These are phyloP conservation scores for Rubus parviflorus DNA, from an alignment of 306 rosid species.

Conservation along the genomic window DNA sequence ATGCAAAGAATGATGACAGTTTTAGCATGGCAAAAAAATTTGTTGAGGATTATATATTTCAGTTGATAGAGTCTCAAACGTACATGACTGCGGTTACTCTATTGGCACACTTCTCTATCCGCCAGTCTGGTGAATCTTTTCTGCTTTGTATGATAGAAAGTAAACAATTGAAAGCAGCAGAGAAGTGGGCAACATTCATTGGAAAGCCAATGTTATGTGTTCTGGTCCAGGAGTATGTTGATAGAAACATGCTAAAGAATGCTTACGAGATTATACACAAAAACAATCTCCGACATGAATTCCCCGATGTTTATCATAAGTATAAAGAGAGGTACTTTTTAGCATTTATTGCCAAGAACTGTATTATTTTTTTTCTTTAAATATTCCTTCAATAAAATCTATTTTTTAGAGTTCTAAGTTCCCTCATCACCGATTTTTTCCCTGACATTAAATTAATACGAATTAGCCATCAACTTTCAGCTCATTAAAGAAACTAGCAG, in stretches of 20 bases:
- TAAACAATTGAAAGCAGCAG: slow-evolving; percentile 83
- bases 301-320: slow-evolving; percentile 73
- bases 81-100: slow-evolving; percentile 73
- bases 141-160: slow-evolving; percentile 62
- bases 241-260: slow-evolving; percentile 71
- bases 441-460: slow-evolving; percentile 20
- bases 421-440: slow-evolving; percentile 13
- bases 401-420: slow-evolving; percentile 27
- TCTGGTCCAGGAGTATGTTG: slow-evolving; percentile 59
- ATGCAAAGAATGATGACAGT: slow-evolving; percentile 36
- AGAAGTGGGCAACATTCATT: slow-evolving; percentile 92
- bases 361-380: background rate
- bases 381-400: slow-evolving; percentile 5
- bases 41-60: slow-evolving; percentile 57
- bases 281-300: slow-evolving; percentile 73
- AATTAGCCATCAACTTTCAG: slow-evolving; percentile 44
- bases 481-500: slow-evolving; percentile 78
- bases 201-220: slow-evolving; percentile 72
- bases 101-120: slow-evolving; percentile 74
- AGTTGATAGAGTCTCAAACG: slow-evolving; percentile 58
- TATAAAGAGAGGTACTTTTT: slow-evolving; percentile 70
- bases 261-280: slow-evolving; percentile 71
- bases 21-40: slow-evolving; percentile 52
- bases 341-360: background rate
- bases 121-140: slow-evolving; percentile 62